Conservation (phyloP, 2,329 filamentous ascomycete genomes). For the Fusarium torreyae region DNA sequence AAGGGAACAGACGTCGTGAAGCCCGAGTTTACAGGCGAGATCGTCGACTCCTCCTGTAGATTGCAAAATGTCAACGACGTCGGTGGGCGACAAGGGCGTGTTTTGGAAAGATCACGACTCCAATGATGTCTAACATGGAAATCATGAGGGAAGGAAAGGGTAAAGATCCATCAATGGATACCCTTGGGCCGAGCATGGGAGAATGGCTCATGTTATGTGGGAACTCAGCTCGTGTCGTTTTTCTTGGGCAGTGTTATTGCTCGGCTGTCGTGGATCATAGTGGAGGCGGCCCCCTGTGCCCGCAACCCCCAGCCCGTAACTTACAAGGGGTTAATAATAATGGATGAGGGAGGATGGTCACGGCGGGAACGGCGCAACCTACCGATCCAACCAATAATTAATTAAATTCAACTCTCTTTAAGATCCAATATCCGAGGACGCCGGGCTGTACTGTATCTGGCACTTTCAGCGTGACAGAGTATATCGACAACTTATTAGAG, state of each 20-base stretch:
- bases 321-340: slow-evolving; percentile 18
- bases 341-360: slow-evolving; percentile 23
- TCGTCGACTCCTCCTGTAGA: slow-evolving; percentile 37
- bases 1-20: slow-evolving; percentile 30
- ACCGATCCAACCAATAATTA: slow-evolving; percentile 22
- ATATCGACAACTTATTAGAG: slow-evolving; percentile 12
- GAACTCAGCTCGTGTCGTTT: slow-evolving; percentile 20
- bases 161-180: slow-evolving; percentile 18
- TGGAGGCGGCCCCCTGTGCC: slow-evolving; percentile 34
- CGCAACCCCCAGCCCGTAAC: slow-evolving; percentile 42
- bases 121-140: slow-evolving; percentile 17
- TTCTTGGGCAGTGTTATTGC: slow-evolving; percentile 11
- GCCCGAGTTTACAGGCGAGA: slow-evolving; percentile 30
- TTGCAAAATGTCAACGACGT: slow-evolving; percentile 30
- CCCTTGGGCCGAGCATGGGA: not conserved
- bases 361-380: slow-evolving; percentile 35
- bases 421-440: slow-evolving; percentile 43
- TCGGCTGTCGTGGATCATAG: slow-evolving; percentile 35
- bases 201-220: slow-evolving; percentile 24
- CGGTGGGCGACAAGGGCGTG: slow-evolving; percentile 30
- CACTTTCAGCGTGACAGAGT: slow-evolving; percentile 25
- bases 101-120: slow-evolving; percentile 15
- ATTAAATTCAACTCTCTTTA: slow-evolving; percentile 16
- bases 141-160: slow-evolving; percentile 13
- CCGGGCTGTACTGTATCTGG: slow-evolving; percentile 38